Evolutionary conservation across 2,329 filamentous ascomycete species (phyloP).

Genomic region (Aspergillus fumigatus): DNA sequence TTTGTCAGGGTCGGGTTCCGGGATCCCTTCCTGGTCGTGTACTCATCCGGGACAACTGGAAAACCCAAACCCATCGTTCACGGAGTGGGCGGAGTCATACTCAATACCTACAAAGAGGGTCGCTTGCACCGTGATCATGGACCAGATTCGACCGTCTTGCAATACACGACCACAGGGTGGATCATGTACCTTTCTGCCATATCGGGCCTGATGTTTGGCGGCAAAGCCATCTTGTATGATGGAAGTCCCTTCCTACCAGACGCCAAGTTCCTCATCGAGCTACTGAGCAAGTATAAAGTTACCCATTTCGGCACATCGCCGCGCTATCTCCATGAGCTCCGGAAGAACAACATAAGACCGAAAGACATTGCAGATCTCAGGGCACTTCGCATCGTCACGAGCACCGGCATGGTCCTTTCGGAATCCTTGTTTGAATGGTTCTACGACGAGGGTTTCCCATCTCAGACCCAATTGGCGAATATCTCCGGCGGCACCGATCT

Average conservation of each 20-base stretch:
- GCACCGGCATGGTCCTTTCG: slow-evolving; percentile 77
- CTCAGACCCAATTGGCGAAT: slow-evolving; percentile 63
- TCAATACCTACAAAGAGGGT: slow-evolving; percentile 55
- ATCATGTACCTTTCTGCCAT: slow-evolving; percentile 76
- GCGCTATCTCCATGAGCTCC: slow-evolving; percentile 69
- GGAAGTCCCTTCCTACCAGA: slow-evolving; percentile 75
- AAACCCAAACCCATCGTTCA: slow-evolving; percentile 84
- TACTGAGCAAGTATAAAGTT: slow-evolving; percentile 59
- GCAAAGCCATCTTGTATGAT: slow-evolving; percentile 68
- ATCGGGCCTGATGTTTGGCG: slow-evolving; percentile 56
- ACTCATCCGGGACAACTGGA: slow-evolving; percentile 76
- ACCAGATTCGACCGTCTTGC: slow-evolving; percentile 44
- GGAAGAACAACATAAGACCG: slow-evolving; percentile 60
- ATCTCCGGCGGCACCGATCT: slow-evolving; percentile 76
- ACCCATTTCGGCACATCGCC: slow-evolving; percentile 73
- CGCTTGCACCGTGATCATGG: slow-evolving; percentile 48
- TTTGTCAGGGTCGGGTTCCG: slow-evolving; percentile 64
- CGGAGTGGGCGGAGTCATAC: slow-evolving; percentile 43
- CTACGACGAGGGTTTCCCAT: slow-evolving; percentile 67
- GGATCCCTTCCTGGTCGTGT: slow-evolving; percentile 74
- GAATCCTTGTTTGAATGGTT: slow-evolving; percentile 77
- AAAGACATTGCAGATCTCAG: slow-evolving; percentile 60
- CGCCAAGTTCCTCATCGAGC: slow-evolving; percentile 56
- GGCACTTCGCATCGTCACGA: slow-evolving; percentile 57
- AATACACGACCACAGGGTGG: slow-evolving; percentile 72